Base-by-base conservation (phyloP, 495 filamentous ascomycete species). In the Penicillium turbatum region DNA sequence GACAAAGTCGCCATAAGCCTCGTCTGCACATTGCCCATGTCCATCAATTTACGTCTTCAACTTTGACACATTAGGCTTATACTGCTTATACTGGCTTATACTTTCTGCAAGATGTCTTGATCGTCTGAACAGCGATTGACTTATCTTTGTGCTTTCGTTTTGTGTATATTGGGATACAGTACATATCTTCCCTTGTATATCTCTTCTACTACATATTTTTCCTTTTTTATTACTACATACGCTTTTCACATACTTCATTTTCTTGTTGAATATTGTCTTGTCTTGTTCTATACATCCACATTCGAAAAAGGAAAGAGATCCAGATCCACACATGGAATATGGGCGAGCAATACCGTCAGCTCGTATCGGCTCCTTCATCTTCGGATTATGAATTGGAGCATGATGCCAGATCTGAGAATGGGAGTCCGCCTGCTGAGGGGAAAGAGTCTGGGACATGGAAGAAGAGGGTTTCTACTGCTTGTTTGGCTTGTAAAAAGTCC, bases 381-480 rank as follows among this genome's bases (percentile, higher is more conserved):
- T 61, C 56, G 2, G 55, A 66, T 2, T 45, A 59, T 42, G 54
- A 30, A 32, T 66, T 34, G 11, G 37, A 51, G 1, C 35, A 34
- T n/a, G 64, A 49, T 38, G 60, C 9, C 51, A 15, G n/a, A 37
- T 37, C 59, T 3, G 44, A 52, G n/a, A 54, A 64, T 34, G 56
- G 57, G 10, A 48, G 52, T 38, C 60, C 53, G 10, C 29, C 49
- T 9, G 27, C 51, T 3, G 43, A 40, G 8, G 36, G 6, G 7
- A 41, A 51, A 3, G 36, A 35, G 6, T 50, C 46, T 5, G 53
- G 58, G 12, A 19, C 53, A 0, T 66, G 66, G 60, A 76, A 76
- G 60, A 77, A 73, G 51, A 61, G 74, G 9, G 74, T 75, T 2
- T 77, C 74, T 0, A 76, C 74, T 45, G 74, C 74, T 6, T 77